Evolutionary conservation across 1,139 yeast genomes (phyloP).

Genomic region (Kodamaea ohmeri): DNA sequence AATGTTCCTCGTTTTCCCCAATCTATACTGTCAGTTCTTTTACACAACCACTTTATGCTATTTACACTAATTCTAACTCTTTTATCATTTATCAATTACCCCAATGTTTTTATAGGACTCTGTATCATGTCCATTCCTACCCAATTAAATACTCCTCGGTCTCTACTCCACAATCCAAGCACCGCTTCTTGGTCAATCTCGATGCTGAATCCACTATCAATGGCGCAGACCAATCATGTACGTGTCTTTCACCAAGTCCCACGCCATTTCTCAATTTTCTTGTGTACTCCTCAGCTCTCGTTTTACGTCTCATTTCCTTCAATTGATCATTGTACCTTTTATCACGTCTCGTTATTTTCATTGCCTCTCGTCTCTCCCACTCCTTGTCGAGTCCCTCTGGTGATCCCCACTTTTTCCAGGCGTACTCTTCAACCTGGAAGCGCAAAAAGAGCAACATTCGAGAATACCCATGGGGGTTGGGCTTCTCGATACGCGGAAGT

Average conservation of each 20-base stretch:
- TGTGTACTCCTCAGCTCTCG: conserved; percentile 90
- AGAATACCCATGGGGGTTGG: conserved; percentile 92
- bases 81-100: no score
- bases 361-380: conserved; percentile 79
- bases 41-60: no score
- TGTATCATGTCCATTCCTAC: neutral
- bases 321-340: conserved; percentile 73
- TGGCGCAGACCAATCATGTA: conserved; percentile 77
- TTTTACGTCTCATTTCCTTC: conserved; percentile 82
- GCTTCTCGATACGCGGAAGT: conserved; percentile 78
- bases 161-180: conserved; percentile 82
- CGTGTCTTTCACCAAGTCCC: conserved; percentile 54
- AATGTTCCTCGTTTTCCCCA: no score
- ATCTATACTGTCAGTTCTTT: no score
- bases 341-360: conserved; percentile 70
- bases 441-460: conserved; percentile 90
- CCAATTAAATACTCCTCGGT: conserved; percentile 56
- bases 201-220: conserved; percentile 34
- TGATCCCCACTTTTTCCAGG: conserved; percentile 94
- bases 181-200: conserved; percentile 54
- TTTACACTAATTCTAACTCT: no score
- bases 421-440: conserved; percentile 87
- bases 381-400: conserved; percentile 87
- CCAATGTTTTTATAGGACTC: no score
- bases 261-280: conserved; percentile 60